These are phyloP conservation scores for Cladosporium cucumerinum DNA, from an alignment of 2,329 filamentous ascomycete species.

Conservation along the genomic window DNA sequence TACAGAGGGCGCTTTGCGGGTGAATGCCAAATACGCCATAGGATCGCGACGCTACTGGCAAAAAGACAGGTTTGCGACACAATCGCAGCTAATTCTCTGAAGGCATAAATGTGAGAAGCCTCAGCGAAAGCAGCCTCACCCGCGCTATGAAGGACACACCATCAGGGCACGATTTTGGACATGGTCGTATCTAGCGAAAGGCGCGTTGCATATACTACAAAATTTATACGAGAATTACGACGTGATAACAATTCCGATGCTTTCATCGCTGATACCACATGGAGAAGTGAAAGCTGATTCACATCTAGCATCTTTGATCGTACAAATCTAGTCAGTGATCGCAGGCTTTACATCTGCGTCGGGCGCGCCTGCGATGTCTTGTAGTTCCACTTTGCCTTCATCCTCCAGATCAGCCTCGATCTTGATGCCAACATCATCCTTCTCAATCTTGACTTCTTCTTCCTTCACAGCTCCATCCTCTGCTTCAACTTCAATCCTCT, in stretches of 20 bases:
- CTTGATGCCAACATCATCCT: conserved; percentile 28
- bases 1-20: too few relatives aligned
- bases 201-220: conserved; percentile 1
- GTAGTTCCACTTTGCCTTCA: conserved; percentile 23
- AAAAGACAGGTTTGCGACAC: not conserved
- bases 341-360: not conserved
- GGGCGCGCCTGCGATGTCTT: not conserved
- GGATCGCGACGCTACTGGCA: not conserved
- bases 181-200: not conserved
- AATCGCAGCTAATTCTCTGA: not conserved
- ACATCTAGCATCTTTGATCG: not conserved
- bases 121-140: not conserved
- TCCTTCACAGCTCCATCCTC: conserved; percentile 22
- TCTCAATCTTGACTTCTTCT: conserved; percentile 28
- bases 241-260: too few relatives aligned
- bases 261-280: too few relatives aligned
- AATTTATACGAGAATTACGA: conserved; percentile 3
- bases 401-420: conserved; percentile 30
- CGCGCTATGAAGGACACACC: not conserved
- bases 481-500: conserved; percentile 35
- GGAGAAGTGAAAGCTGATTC: not conserved
- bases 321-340: not conserved
- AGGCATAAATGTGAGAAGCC: not conserved
- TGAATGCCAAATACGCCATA: not conserved
- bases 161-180: not conserved